phyloP scores from a whole-genome alignment of 805 yeast species.

The Kuraishia ogatae region DNA sequence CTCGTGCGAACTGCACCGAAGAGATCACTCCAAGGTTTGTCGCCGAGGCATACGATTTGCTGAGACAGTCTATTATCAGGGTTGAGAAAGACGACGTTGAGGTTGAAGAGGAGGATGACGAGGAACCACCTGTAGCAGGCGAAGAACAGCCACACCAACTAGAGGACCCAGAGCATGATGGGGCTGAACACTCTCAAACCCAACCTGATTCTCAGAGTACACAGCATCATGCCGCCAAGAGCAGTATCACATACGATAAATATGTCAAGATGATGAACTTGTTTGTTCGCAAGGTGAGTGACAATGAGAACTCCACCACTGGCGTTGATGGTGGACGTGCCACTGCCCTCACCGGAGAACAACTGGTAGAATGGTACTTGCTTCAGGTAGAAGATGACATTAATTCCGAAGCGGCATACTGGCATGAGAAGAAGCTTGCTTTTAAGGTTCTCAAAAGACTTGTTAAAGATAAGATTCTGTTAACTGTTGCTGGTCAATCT shows the following conservation, averaged over 20 bases:
- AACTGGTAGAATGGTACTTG: slow-evolving; percentile 76
- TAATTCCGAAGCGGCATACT: slow-evolving; percentile 59
- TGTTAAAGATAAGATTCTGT: slow-evolving; percentile 75
- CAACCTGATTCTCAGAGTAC: background rate
- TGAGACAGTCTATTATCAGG: slow-evolving; percentile 85
- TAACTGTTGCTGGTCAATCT: slow-evolving; percentile 43
- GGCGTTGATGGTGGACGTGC: slow-evolving; percentile 31
- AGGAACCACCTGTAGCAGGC: slow-evolving; percentile 5
- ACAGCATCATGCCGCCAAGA: slow-evolving; percentile 9
- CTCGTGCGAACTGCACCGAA: slow-evolving; percentile 91
- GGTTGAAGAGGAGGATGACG: slow-evolving; percentile 54
- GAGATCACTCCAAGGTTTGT: slow-evolving; percentile 79
- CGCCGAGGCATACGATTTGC: slow-evolving; percentile 84
- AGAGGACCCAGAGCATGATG: slow-evolving; percentile 5
- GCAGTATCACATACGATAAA: slow-evolving; percentile 60
- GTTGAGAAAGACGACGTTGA: slow-evolving; percentile 93
- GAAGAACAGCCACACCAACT: background rate
- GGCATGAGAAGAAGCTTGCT: slow-evolving; percentile 61
- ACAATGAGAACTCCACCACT: slow-evolving; percentile 32
- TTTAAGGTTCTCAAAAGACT: slow-evolving; percentile 75
- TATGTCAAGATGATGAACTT: slow-evolving; percentile 78
- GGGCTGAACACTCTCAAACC: slow-evolving; percentile 5
- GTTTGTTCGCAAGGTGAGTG: slow-evolving; percentile 48
- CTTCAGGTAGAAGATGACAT: slow-evolving; percentile 64
- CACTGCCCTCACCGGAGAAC: slow-evolving; percentile 55